Conservation (phyloP, 495 filamentous ascomycete genomes). For the Neurospora africana region DNA sequence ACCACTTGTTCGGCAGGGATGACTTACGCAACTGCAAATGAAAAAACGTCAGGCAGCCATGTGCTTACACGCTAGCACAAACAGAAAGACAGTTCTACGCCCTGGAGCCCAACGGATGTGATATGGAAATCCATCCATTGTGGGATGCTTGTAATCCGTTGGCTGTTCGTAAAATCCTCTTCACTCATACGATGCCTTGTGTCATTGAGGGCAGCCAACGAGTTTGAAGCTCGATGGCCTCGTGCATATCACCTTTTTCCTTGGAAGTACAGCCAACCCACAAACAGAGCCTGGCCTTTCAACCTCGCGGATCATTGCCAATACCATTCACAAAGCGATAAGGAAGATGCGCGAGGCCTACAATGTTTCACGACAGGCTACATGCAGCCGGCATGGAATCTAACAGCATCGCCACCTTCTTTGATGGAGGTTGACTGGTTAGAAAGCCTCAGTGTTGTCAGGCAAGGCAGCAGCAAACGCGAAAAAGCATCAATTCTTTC, state of each 20-base stretch:
- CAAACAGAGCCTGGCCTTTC: neutral
- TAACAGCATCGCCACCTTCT: neutral
- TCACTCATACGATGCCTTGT: neutral
- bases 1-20: neutral
- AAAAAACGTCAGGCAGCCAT: neutral
- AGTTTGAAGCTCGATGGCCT: neutral
- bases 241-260: neutral
- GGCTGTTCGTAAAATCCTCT: neutral
- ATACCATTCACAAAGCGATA: neutral
- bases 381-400: neutral
- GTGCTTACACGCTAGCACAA: neutral
- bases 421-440: neutral
- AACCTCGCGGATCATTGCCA: neutral
- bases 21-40: neutral
- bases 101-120: neutral
- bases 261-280: neutral
- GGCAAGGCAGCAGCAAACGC: neutral
- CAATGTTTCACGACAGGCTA: too few species aligned
- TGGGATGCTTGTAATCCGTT: neutral
- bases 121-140: neutral
- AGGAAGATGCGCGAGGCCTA: neutral
- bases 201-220: too few species aligned
- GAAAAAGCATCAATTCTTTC: neutral
- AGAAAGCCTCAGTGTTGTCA: neutral
- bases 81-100: neutral